These are phyloP conservation scores for Raphanus hybrid DNA, from an alignment of 441 rosid species.

Conservation along the genomic window DNA sequence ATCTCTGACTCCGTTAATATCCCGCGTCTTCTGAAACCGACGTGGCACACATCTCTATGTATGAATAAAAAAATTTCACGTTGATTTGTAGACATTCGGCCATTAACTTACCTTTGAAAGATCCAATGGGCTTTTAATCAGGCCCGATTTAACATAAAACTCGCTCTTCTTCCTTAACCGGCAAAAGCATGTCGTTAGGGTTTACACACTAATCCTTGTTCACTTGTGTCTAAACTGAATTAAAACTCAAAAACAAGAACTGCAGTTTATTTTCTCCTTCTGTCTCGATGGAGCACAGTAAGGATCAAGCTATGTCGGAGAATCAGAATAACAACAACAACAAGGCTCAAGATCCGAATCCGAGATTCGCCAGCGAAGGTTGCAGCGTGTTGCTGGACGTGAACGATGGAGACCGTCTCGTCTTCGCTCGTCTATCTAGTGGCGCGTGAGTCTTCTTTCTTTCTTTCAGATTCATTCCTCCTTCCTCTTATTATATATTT, in stretches of 20 bases:
- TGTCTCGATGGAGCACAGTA: constrained; percentile 16
- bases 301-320: constrained; percentile 46
- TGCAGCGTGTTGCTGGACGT: constrained; percentile 92
- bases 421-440: constrained; percentile 80
- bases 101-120: too few species aligned
- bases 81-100: too few species aligned
- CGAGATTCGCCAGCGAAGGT: constrained; percentile 82
- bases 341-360: constrained; percentile 44
- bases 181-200: not conserved
- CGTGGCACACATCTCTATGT: constrained; percentile 25
- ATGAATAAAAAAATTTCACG: not conserved
- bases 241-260: not conserved
- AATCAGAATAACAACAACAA: constrained; percentile 29
- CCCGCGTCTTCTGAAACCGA: constrained; percentile 7
- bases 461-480: not conserved
- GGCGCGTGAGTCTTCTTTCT: constrained; percentile 17
- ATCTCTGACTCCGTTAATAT: constrained; percentile 7
- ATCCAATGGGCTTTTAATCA: not conserved
- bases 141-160: not conserved
- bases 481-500: not conserved
- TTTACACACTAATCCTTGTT: too few species aligned
- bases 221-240: not conserved
- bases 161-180: not conserved
- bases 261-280: constrained; percentile 1
- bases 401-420: constrained; percentile 90